Base-by-base conservation (phyloP, 2,329 filamentous ascomycete species). In the Aspergillus sclerotialis region DNA sequence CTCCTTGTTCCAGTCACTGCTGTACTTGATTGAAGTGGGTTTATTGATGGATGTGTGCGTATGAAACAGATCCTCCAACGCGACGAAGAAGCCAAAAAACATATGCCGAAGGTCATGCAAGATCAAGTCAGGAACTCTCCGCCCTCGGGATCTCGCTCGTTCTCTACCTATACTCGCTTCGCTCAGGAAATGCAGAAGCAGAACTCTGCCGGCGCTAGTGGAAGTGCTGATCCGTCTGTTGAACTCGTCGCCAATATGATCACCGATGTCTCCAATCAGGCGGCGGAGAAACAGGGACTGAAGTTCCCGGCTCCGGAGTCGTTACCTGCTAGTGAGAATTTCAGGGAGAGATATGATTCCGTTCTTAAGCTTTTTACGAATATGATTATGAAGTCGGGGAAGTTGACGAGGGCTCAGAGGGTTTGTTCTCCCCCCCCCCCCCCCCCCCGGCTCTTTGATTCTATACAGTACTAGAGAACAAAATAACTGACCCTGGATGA, bases 361-460 rank as follows among this genome's bases (percentile, higher is more conserved):
- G 73, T 95, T 6, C 70, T 96, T 30, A 71, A 82, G 45, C 92
- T 95, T 67, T 73, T 96, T 50, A 94, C 88, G 12, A 89, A 88
- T 58, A 71, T 94, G 48, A 65, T 98, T 44, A 98, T 96, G 90
- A 72, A 73, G 50, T 77, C 96, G 63, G 92, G 92, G 49, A 93
- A 95, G 70, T 77, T 94, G 58, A 83, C 82, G 55, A 75, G 77
- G 60, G 92, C 92, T n/a, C 87, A 98, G 63, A 79, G 80, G 68
- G 88, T 94, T 72, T 29, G 51, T 32, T 33, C 33, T 37, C 39
- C 28, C n/a, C n/a, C n/a, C n/a, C n/a, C n/a, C n/a, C n/a, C n/a
- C n/a, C n/a, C n/a, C n/a, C n/a, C n/a, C n/a, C n/a, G n/a, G n/a
- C n/a, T n/a, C n/a, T n/a, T n/a, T n/a, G n/a, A n/a, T n/a, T n/a